Conservation (phyloP, 352 stramenopile species). For the Phytopythium vexans region DNA sequence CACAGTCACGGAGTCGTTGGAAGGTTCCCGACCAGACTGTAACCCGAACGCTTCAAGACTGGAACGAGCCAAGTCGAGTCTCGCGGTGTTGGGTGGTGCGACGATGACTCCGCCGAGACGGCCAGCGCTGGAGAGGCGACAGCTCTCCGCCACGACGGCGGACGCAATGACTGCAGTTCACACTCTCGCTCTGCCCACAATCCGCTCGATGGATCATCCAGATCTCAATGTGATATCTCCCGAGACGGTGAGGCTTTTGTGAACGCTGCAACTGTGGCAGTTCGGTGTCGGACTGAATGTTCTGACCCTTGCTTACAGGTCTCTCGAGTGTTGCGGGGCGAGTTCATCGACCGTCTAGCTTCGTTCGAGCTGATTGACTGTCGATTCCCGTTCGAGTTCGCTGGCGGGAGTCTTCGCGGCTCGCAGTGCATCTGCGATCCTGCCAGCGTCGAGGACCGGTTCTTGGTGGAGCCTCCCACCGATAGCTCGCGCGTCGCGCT, state of each 20-base stretch:
- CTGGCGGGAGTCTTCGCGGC: conserved; percentile 35
- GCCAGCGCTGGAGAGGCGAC: background rate
- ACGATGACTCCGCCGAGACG: background rate
- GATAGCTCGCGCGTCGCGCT: conserved; percentile 37
- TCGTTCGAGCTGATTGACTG: conserved; percentile 50
- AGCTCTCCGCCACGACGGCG: conserved; percentile 9
- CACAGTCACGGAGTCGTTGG: too few relatives aligned
- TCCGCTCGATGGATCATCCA: conserved; percentile 47
- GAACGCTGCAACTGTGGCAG: background rate
- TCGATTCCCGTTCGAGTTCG: conserved; percentile 53
- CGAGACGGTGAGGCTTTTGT: conserved; percentile 21
- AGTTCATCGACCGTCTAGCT: conserved; percentile 26
- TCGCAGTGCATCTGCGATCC: conserved; percentile 41
- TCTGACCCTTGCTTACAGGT: conserved; percentile 8
- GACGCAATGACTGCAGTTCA: background rate
- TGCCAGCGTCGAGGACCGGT: conserved; percentile 32
- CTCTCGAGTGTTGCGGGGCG: conserved; percentile 27
- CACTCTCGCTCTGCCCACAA: conserved; percentile 36
- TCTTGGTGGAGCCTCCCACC: conserved; percentile 23
- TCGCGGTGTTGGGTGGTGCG: too few relatives aligned
- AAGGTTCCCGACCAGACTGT: too few relatives aligned
- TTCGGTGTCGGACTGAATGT: background rate
- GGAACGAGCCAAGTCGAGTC: too few relatives aligned
- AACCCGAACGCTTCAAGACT: too few relatives aligned
- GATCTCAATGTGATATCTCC: conserved; percentile 63